Evolutionary conservation across 2,329 filamentous ascomycete species (phyloP), one percentile per base, ranked within the genome.

Genomic region (Xylariaceae sp.): DNA sequence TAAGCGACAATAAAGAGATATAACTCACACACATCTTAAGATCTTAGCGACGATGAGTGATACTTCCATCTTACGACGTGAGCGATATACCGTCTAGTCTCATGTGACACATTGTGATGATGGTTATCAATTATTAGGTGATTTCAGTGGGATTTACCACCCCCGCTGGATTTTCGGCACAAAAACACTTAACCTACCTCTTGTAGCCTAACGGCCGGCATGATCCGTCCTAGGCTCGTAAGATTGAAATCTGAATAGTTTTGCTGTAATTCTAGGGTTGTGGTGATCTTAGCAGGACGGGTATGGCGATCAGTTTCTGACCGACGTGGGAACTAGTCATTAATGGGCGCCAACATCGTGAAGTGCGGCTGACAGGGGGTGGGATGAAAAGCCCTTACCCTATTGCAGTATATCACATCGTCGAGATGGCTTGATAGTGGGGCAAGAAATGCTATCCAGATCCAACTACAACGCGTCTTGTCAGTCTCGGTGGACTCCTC

Each of bases 331-430:
- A 3, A 37, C 14, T 37, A 29, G 26, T 29, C 26, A 29, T 29
- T 10, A 26, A 26, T 26, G 23, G 32, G 32, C 32, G 32, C 32
- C 32, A 37, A 12, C 32, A 37, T 37, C 6, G 32, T 37, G 9
- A 37, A 40, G 9, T 52, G 50, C 20, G 50, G 50, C 37, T 43
- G 44, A 48, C 50, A 52, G 18, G 54, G 49, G 52, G 44, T n/a
- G 26, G 29, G 32, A 40, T 12, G 18, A 48, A 43, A 60, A 60
- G 51, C 61, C 61, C 58, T 61, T 63, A 59, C 50, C 46, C 50
- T 52, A 52, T 46, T 43, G 42, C 54, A 47, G 48, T 40, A 42
- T 40, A 55, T 60, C 50, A 55, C 54, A 44, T 40, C 44, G 45
- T 46, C 50, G 53, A 52, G 50, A 56, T 57, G 56, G 50, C 54